These are phyloP conservation scores for Homolaphlyctis polyrhiza DNA, from an alignment of 371 early-diverging fungal genomes.

Conservation along the genomic window DNA sequence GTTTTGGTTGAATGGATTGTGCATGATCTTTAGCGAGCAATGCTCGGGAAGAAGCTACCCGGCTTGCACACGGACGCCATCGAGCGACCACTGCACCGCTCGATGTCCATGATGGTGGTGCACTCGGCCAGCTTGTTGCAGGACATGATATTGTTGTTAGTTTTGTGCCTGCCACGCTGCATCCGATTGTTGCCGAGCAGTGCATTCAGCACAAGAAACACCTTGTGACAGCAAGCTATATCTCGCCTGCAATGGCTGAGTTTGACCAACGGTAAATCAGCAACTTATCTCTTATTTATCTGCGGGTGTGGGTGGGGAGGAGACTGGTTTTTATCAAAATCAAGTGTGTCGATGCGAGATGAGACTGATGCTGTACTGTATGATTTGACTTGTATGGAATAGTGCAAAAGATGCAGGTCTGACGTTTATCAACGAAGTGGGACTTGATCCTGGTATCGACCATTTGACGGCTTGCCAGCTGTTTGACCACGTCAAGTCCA, in stretches of 20 bases:
- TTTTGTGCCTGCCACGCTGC: conserved; percentile 66
- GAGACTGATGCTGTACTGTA: background rate
- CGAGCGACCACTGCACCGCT: conserved; percentile 55
- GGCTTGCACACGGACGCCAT: conserved; percentile 24
- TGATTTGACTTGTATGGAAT: background rate
- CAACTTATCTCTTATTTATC: no score
- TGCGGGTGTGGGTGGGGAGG: no score
- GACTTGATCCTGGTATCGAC: conserved; percentile 94
- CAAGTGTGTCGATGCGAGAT: background rate
- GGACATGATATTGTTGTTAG: conserved; percentile 37
- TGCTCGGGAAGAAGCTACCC: conserved; percentile 62
- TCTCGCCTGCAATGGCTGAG: conserved; percentile 81
- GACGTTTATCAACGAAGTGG: conserved; percentile 88
- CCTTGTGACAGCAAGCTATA: conserved; percentile 88
- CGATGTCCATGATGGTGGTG: conserved; percentile 58
- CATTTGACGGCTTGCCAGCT: conserved; percentile 83
- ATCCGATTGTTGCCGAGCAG: conserved; percentile 79
- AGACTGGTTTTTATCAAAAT: no score
- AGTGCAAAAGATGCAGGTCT: conserved; percentile 72
- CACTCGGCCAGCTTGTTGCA: conserved; percentile 21
- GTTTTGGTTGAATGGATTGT: background rate
- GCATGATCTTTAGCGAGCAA: conserved; percentile 62
- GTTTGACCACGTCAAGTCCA: conserved; percentile 67
- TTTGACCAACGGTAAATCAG: conserved; percentile 66
- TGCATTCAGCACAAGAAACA: conserved; percentile 75